phyloP scores from a whole-genome alignment of 345 rosid species.

The Bruguiera parviflora region DNA sequence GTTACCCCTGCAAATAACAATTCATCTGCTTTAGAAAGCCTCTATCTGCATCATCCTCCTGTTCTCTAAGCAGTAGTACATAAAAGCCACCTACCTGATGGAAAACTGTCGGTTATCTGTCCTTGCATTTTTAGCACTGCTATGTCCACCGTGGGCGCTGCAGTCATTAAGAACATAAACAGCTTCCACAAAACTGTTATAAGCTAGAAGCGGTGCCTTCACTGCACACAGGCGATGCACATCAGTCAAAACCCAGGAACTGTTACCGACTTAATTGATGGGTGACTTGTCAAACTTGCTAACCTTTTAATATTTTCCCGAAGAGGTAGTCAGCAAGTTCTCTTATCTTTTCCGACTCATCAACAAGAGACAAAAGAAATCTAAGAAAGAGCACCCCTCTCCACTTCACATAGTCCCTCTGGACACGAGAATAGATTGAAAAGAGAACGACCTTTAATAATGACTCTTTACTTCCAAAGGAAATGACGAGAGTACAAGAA shows the following conservation, averaged over 20 bases:
- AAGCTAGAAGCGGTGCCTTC: slow-evolving; percentile 93
- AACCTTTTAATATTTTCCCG: slow-evolving; percentile 87
- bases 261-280: slow-evolving; percentile 3
- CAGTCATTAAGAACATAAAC: slow-evolving; percentile 83
- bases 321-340: slow-evolving; percentile 85
- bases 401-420: slow-evolving; percentile 99
- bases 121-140: slow-evolving; percentile 48
- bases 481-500: neutral
- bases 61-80: neutral
- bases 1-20: slow-evolving; percentile 56
- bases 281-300: slow-evolving; percentile 9
- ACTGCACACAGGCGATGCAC: slow-evolving; percentile 37
- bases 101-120: slow-evolving; percentile 57
- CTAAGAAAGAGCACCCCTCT: slow-evolving; percentile 84
- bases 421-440: slow-evolving; percentile 17
- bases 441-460: neutral
- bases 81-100: slow-evolving; percentile 46
- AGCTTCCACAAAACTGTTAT: slow-evolving; percentile 96
- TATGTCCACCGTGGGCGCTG: slow-evolving; percentile 53
- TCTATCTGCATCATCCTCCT: neutral
- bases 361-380: slow-evolving; percentile 82
- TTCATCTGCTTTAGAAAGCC: neutral
- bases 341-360: slow-evolving; percentile 88
- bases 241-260: slow-evolving; percentile 17
- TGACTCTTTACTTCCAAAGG: neutral